These are phyloP conservation scores for Ceratocystis papillata DNA, from an alignment of 2,329 filamentous ascomycete genomes.

Conservation along the genomic window DNA sequence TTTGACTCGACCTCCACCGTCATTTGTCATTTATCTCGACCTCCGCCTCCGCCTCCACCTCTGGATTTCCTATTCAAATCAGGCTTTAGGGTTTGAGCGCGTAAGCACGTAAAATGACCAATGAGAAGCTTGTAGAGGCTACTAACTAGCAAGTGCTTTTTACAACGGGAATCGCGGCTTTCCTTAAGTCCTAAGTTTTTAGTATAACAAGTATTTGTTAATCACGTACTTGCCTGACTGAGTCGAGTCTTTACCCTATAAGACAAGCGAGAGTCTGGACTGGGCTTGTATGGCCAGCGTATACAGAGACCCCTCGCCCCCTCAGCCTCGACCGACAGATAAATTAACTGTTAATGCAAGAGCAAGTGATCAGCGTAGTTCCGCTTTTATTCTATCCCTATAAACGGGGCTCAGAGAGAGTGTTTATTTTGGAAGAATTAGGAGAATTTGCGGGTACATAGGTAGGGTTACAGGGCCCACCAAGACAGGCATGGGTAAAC, in stretches of 20 bases:
- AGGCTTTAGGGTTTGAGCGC: not conserved
- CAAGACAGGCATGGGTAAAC: too few species aligned
- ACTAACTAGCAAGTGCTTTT: too few species aligned
- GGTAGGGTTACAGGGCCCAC: too few species aligned
- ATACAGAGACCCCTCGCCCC: not conserved
- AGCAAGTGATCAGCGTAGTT: not conserved
- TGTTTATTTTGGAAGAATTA: not conserved
- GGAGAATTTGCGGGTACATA: too few species aligned
- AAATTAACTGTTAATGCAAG: not conserved
- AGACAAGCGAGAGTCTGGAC: not conserved
- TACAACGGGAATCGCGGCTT: not conserved
- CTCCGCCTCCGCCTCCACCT: too few species aligned
- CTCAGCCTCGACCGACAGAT: too few species aligned
- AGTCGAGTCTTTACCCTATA: not conserved
- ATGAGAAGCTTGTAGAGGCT: not conserved
- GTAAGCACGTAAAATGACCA: not conserved
- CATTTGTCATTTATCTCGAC: not conserved
- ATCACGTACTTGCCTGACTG: not conserved
- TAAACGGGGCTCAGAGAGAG: not conserved
- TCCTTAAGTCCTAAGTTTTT: not conserved
- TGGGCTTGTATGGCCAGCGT: not conserved
- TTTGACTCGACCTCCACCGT: not conserved
- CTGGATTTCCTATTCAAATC: not conserved
- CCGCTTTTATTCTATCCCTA: not conserved
- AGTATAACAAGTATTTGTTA: not conserved